phyloP scores from a whole-genome alignment of 306 rosid species.

The Begonia loranthoides region DNA sequence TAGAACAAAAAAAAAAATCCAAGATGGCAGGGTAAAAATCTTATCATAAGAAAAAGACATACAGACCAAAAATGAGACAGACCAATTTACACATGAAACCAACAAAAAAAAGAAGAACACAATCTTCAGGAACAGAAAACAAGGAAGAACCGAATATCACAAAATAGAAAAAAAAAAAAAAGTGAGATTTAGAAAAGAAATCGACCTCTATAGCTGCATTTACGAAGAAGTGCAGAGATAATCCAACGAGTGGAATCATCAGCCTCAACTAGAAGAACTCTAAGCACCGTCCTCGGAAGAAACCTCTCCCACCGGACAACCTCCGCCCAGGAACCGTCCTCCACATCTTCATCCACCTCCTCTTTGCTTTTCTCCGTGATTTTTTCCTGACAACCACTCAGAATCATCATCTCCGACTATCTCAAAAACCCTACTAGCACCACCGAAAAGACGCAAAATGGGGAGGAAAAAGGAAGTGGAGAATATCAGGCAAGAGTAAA shows the following conservation, averaged over 20 bases:
- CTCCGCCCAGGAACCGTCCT: constrained; percentile 4
- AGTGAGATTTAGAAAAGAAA: neutral
- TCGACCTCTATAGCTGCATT: constrained; percentile 62
- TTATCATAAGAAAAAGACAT: too few species aligned
- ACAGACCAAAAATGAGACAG: too few species aligned
- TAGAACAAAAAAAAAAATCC: too few species aligned
- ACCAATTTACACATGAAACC: too few species aligned
- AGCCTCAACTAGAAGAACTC: constrained; percentile 56
- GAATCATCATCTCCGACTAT: constrained; percentile 25
- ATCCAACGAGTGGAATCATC: constrained; percentile 76
- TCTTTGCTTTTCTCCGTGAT: neutral
- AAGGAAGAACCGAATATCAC: too few species aligned
- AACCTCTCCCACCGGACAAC: constrained; percentile 24
- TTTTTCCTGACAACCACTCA: constrained; percentile 8
- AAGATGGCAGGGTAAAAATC: too few species aligned
- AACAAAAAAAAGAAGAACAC: too few species aligned
- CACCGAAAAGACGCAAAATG: neutral
- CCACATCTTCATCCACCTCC: constrained; percentile 6
- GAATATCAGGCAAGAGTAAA: neutral
- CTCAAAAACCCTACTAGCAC: constrained; percentile 18
- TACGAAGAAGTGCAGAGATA: constrained; percentile 64
- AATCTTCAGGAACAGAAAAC: too few species aligned
- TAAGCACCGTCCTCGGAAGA: constrained; percentile 27
- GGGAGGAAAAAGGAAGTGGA: neutral
- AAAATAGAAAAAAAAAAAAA: too few species aligned